These are phyloP conservation scores for Neoboletus subvelutipes DNA, from an alignment of 768 basidiomycete species.

Conservation along the genomic window DNA sequence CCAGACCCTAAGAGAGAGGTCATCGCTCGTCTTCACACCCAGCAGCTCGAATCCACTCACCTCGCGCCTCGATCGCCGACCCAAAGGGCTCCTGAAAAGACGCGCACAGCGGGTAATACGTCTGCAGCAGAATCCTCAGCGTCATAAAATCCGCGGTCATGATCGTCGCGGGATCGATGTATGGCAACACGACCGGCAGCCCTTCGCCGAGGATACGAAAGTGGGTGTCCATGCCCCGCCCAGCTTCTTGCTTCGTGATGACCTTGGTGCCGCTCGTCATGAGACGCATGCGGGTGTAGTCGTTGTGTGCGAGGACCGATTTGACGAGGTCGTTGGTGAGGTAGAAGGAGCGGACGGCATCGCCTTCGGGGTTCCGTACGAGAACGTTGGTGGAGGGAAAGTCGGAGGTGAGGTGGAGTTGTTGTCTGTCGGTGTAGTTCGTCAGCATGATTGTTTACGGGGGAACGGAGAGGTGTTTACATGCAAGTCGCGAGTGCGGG, in stretches of 20 bases:
- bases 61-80: conserved; percentile 46
- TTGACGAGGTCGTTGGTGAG: conserved; percentile 85
- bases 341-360: conserved; percentile 78
- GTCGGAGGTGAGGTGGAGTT: conserved; percentile 61
- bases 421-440: conserved; percentile 47
- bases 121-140: conserved; percentile 65
- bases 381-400: conserved; percentile 82
- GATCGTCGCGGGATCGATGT: conserved; percentile 63
- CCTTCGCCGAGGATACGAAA: conserved; percentile 87
- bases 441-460: not conserved
- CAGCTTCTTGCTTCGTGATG: conserved; percentile 85
- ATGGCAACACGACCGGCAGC: conserved; percentile 79
- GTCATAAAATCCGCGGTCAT: conserved; percentile 54
- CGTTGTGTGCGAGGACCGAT: conserved; percentile 74
- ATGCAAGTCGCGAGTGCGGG: conserved; percentile 69
- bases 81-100: conserved; percentile 63
- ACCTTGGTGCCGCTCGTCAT: conserved; percentile 94
- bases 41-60: conserved; percentile 51
- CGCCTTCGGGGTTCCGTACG: conserved; percentile 80
- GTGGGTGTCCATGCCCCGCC: conserved; percentile 52
- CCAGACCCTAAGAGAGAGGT: conserved; percentile 49
- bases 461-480: conserved; percentile 45
- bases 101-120: conserved; percentile 78
- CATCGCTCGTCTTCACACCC: not conserved
- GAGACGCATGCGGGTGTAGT: conserved; percentile 80